These are phyloP conservation scores for Diaporthe helianthi DNA, from an alignment of 2,329 filamentous ascomycete species.

Conservation along the genomic window DNA sequence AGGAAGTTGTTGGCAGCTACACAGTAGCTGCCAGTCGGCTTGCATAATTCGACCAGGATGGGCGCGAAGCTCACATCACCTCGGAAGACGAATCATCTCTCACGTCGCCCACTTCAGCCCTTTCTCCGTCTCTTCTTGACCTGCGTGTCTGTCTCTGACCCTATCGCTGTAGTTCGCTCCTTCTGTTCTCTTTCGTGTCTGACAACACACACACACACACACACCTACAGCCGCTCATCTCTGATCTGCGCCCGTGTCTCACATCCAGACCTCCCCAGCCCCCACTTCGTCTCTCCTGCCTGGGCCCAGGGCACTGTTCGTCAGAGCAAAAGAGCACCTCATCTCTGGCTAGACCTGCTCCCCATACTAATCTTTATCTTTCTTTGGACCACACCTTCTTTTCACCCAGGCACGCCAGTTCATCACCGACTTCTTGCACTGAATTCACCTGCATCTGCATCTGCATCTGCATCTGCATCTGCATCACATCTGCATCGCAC, in stretches of 20 bases:
- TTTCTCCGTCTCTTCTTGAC: not conserved
- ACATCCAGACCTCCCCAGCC: conserved; percentile 10
- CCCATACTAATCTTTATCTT: not conserved
- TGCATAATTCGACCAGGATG: conserved; percentile 18
- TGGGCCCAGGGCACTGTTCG: conserved; percentile 1
- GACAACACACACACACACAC: not conserved
- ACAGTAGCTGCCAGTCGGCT: not conserved
- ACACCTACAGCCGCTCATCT: conserved; percentile 21
- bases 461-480: not conserved
- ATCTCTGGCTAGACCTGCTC: not conserved
- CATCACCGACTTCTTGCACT: conserved; percentile 16
- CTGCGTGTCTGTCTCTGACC: not conserved
- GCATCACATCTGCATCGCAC: not conserved
- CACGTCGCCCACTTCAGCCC: conserved; percentile 21
- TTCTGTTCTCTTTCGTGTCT: conserved; percentile 17
- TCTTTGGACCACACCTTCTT: not conserved
- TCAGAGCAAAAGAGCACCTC: conserved; percentile 2
- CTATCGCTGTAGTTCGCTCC: conserved; percentile 13
- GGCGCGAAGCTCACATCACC: conserved; percentile 2
- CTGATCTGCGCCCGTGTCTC: conserved; percentile 27
- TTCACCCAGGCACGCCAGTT: conserved; percentile 2
- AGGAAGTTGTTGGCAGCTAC: not conserved
- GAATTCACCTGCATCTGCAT: not conserved
- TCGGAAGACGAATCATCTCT: conserved; percentile 23
- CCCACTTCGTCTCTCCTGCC: not conserved